Conservation (phyloP, 352 stramenopile species). For the Globisporangium orthogonon region DNA sequence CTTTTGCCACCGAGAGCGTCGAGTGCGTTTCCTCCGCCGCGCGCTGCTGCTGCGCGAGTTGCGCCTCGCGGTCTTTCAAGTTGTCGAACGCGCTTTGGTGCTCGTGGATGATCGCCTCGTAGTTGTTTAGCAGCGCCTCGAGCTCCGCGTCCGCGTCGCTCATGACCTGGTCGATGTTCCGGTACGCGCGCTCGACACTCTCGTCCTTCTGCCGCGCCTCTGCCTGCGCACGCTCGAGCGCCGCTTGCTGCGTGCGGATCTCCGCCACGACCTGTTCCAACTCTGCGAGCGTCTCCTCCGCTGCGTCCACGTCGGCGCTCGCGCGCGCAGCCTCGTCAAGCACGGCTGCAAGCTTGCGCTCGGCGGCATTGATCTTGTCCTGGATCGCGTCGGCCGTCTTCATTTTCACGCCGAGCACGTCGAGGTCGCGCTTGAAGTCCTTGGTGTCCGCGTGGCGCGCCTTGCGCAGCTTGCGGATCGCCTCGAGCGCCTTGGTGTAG, state of each 20-base stretch:
- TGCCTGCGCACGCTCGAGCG: conserved; percentile 25
- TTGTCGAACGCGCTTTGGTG: conserved; percentile 24
- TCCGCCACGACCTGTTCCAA: conserved; percentile 41
- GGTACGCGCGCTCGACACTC: conserved; percentile 26
- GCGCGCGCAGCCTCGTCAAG: conserved; percentile 27
- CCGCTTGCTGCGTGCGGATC: conserved; percentile 25
- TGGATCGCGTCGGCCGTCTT: conserved; percentile 48
- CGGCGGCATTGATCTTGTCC: conserved; percentile 39
- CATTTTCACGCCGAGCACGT: conserved; percentile 85
- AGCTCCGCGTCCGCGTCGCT: conserved; percentile 66
- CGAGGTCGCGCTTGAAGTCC: conserved; percentile 92
- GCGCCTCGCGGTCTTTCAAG: conserved; percentile 27
- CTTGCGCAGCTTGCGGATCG: conserved; percentile 93
- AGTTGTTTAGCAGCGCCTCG: conserved; percentile 38
- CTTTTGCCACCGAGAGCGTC: conserved; percentile 28
- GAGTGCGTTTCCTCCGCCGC: conserved; percentile 26
- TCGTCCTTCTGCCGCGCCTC: conserved; percentile 36
- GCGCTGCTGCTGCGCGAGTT: conserved; percentile 16
- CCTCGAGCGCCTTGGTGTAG: conserved; percentile 98
- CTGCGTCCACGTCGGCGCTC: conserved; percentile 30
- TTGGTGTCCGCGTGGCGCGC: conserved; percentile 73
- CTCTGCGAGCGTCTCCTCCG: conserved; percentile 47
- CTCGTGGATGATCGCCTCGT: conserved; percentile 43
- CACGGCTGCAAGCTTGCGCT: conserved; percentile 37
- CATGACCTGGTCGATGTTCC: conserved; percentile 63